These are phyloP conservation scores for Phytophthora rubi DNA, from an alignment of 352 stramenopile species.

Conservation along the genomic window DNA sequence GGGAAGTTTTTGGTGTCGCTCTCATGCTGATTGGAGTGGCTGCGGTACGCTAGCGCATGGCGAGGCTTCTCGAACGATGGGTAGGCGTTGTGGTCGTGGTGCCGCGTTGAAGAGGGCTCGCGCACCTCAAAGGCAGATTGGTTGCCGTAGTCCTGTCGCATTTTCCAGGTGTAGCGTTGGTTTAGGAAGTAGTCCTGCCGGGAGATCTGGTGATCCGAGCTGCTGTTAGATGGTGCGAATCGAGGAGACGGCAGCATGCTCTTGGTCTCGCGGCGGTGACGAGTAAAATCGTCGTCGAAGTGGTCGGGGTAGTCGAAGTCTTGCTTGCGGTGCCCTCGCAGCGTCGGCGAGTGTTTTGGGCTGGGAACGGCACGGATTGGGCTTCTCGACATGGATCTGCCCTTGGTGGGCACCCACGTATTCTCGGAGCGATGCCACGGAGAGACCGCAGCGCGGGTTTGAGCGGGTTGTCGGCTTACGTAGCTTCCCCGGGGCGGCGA, in stretches of 20 bases:
- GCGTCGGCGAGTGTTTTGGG: constrained; percentile 5
- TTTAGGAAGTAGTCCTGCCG: constrained; percentile 14
- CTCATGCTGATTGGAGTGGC: constrained; percentile 13
- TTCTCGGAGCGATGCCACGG: constrained; percentile 28
- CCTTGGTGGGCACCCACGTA: constrained; percentile 12
- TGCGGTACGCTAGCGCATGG: neutral
- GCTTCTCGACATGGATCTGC: constrained; percentile 15
- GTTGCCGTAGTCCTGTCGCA: constrained; percentile 8
- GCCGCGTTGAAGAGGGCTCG: constrained; percentile 10
- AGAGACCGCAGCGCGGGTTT: constrained; percentile 12
- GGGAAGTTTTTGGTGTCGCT: neutral
- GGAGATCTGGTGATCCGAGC: constrained; percentile 11
- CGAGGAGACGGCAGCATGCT: neutral
- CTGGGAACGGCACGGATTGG: constrained; percentile 6
- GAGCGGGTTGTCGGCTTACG: constrained; percentile 2
- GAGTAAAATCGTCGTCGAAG: constrained; percentile 11
- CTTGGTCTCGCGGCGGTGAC: constrained; percentile 9
- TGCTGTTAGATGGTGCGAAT: constrained; percentile 11
- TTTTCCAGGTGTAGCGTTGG: constrained; percentile 20
- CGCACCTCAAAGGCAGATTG: constrained; percentile 15
- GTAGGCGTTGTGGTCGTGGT: constrained; percentile 5
- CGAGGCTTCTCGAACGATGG: constrained; percentile 11
- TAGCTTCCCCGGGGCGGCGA: constrained; percentile 15
- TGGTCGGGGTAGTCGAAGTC: constrained; percentile 10
- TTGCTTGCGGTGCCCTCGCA: constrained; percentile 15